A percentile compares a stretch with the other conserved stretches of the same genome.
These are phyloP conservation scores for Lathyrus sativus DNA, from an alignment of 306 rosid genomes.

Conservation along the genomic window DNA sequence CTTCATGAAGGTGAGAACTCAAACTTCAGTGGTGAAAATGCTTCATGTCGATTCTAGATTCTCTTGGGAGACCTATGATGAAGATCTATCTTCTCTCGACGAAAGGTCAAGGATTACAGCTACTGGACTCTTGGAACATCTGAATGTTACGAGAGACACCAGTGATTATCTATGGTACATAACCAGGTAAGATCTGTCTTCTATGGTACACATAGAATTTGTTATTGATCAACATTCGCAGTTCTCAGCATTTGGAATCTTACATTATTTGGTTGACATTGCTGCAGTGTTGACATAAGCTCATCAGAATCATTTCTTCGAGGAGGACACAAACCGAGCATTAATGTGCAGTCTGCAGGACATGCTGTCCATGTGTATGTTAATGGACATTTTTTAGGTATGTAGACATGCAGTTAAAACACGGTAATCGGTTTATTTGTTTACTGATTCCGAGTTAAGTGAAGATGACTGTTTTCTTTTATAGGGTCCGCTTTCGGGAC, in stretches of 20 bases:
- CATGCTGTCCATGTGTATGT: conserved; percentile 85
- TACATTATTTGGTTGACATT: conserved; percentile 30
- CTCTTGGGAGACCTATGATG: conserved; percentile 83
- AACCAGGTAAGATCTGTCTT: conserved; percentile 60
- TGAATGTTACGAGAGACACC: conserved; percentile 78
- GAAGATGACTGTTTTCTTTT: conserved; percentile 21
- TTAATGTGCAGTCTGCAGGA: conserved; percentile 81
- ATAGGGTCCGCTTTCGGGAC: conserved; percentile 90
- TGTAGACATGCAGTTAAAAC: conserved; percentile 30
- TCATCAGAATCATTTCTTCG: conserved; percentile 74
- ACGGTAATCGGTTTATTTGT: conserved; percentile 17
- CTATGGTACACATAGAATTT: background rate
- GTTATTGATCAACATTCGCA: background rate
- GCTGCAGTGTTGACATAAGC: conserved; percentile 66
- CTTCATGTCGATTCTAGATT: conserved; percentile 50
- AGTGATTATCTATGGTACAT: conserved; percentile 96
- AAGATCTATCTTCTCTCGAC: conserved; percentile 72
- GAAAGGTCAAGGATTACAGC: conserved; percentile 59
- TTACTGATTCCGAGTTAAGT: conserved; percentile 10
- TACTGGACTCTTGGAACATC: conserved; percentile 82
- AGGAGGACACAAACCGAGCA: conserved; percentile 69
- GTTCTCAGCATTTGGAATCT: background rate
- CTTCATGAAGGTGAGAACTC: conserved; percentile 72
- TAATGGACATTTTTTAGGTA: conserved; percentile 82
- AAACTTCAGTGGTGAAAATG: conserved; percentile 62